Evolutionary conservation across 306 rosid species (phyloP).

Genomic region (Comarum palustre): DNA sequence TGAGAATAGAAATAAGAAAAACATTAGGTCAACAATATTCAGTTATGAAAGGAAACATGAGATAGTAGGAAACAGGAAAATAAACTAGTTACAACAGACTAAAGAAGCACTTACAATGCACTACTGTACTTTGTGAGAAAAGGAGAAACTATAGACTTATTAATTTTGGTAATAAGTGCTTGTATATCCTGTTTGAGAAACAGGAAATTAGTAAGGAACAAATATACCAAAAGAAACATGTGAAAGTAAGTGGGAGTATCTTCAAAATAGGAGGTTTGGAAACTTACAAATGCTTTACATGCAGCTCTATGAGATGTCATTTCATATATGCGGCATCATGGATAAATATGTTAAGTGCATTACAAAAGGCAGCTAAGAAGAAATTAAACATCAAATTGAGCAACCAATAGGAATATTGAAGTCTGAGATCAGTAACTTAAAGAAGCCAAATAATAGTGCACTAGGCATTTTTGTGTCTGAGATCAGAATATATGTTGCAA

Average conservation of each 20-base stretch:
- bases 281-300: slow-evolving; percentile 96
- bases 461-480: no score
- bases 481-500: no score
- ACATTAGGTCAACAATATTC: slow-evolving; percentile 22
- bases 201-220: background rate
- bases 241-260: slow-evolving; percentile 6
- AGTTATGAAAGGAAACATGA: background rate
- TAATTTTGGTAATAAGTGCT: slow-evolving; percentile 91
- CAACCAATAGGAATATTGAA: no score
- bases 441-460: no score
- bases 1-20: slow-evolving; percentile 43
- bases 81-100: background rate
- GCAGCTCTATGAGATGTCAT: slow-evolving; percentile 86
- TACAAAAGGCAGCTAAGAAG: slow-evolving; percentile 19
- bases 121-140: slow-evolving; percentile 87
- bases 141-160: slow-evolving; percentile 93
- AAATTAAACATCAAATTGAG: no score
- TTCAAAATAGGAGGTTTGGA: slow-evolving; percentile 14
- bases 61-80: background rate
- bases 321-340: slow-evolving; percentile 98
- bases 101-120: slow-evolving; percentile 69
- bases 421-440: no score
- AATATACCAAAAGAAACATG: background rate
- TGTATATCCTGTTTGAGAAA: slow-evolving; percentile 86
- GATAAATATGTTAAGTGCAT: slow-evolving; percentile 32